Base-by-base conservation (phyloP, 352 stramenopile genomes). In the Globisporangium camurandrum region DNA sequence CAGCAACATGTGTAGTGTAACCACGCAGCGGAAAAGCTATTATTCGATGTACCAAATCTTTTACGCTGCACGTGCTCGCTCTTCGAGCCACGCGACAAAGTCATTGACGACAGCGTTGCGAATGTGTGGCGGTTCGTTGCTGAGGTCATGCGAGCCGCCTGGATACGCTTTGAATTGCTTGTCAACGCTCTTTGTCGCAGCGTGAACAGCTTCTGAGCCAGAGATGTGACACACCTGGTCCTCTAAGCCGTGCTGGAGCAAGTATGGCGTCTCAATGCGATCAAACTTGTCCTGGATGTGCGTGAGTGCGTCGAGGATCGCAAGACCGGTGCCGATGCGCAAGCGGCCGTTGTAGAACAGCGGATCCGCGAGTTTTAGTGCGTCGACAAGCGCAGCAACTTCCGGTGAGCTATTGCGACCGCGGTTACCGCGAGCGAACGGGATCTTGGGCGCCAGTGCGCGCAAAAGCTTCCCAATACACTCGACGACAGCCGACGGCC, bases 341-440 rank as follows among this genome's bases (percentile, higher is more conserved):
- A 92, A 66, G 14, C 74, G 67, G 20, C 80, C 80, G 16, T 73
- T 68, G 49, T 92, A 92, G 48, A 87, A 89, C 37, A 88, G 64
- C 12, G 75, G 73, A 42, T 92, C 80, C 7, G 64, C 47, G 16
- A 56, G 54, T 48, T 87, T 87, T 30, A 80, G 62, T 5, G 61
- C 64, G 28, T 88, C 71, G 1, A 86, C 59, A 20, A 71, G 20
- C 14, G 69, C 71, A 2, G 67, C 75, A 30, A 87, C 64, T 36
- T 84, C 71, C 0, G 76, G 66, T 28, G 70, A 87, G 33, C 64
- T 86, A 57, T 84, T 85, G 42, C 75, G 74, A 20, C 72, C 72
- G 7, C 60, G 67, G 56, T 88, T 77, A 28, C 70, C 74, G 16
- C 54, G 65, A 16, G 80, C 67, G 8, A 88, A 31, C 33, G 80